Conservation (phyloP, 257 asterid genomes). For the Salvia rosmarinus region DNA sequence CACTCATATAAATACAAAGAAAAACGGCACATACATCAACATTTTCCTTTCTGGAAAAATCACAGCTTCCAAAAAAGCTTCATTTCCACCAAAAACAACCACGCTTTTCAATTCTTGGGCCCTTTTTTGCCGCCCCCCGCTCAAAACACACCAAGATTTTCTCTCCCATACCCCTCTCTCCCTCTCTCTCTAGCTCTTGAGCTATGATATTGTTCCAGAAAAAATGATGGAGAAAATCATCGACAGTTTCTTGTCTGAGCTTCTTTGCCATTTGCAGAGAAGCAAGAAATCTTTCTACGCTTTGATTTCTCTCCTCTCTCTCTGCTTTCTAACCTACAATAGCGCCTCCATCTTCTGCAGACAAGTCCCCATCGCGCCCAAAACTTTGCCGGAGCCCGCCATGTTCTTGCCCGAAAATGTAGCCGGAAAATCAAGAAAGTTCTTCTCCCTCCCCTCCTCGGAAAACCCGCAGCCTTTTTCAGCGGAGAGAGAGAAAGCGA, state of each 20-base stretch:
- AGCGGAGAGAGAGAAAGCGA: too few species aligned
- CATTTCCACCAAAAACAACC: slow-evolving; percentile 12
- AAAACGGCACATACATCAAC: not conserved
- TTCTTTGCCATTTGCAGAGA: slow-evolving; percentile 43
- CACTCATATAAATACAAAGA: not conserved
- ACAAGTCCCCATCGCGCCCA: slow-evolving; percentile 53
- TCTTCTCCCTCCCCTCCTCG: slow-evolving; percentile 45
- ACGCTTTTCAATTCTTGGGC: slow-evolving; percentile 29
- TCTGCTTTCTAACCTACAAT: slow-evolving; percentile 68
- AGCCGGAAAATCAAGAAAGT: slow-evolving; percentile 60
- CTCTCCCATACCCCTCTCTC: too few species aligned
- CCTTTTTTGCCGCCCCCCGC: slow-evolving; percentile 32
- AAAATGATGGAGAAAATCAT: slow-evolving; percentile 39
- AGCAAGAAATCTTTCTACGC: slow-evolving; percentile 61
- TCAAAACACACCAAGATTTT: too few species aligned
- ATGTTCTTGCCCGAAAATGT: slow-evolving; percentile 49
- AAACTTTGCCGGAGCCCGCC: slow-evolving; percentile 44
- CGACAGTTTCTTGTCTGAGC: slow-evolving; percentile 32
- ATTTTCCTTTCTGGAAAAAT: slow-evolving; percentile 28
- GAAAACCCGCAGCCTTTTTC: slow-evolving; percentile 40
- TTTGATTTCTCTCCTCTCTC: slow-evolving; percentile 50
- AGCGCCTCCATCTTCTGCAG: slow-evolving; percentile 59
- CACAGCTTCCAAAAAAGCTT: slow-evolving; percentile 12
- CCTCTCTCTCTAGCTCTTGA: slow-evolving; percentile 17
- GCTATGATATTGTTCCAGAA: slow-evolving; percentile 27